phyloP scores from a whole-genome alignment of 1,284 basidiomycete species.

The Cystobasidiaceae sp. region DNA sequence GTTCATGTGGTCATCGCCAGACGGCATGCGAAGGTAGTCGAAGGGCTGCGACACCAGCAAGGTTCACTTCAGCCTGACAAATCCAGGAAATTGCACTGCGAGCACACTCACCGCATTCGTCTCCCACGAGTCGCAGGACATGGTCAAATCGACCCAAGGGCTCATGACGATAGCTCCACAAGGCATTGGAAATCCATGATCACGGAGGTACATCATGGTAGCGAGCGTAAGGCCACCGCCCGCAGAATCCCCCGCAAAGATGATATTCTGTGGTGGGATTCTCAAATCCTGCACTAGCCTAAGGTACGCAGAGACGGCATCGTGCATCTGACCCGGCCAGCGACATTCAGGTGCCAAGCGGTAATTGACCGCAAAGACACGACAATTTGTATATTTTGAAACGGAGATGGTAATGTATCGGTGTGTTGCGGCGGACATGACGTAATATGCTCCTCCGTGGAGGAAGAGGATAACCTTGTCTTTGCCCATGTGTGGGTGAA shows the following conservation, averaged over 20 bases:
- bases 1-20: conserved; percentile 68
- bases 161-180: conserved; percentile 78
- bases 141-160: conserved; percentile 69
- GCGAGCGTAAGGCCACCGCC: conserved; percentile 76
- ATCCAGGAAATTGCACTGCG: too few relatives aligned
- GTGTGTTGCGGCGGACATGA: conserved; percentile 90
- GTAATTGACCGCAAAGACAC: conserved; percentile 97
- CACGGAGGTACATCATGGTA: conserved; percentile 75
- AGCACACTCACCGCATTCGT: conserved; percentile 63
- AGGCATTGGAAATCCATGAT: conserved; percentile 64
- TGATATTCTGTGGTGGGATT: conserved; percentile 83
- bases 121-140: conserved; percentile 95
- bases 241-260: conserved; percentile 60
- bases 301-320: conserved; percentile 80
- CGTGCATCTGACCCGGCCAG: conserved; percentile 91
- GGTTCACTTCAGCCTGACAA: too few relatives aligned
- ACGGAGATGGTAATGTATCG: conserved; percentile 85
- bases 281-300: conserved; percentile 80
- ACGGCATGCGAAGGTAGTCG: conserved; percentile 49
- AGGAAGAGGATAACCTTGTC: conserved; percentile 73
- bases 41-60: conserved; percentile 37
- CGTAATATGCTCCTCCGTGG: conserved; percentile 93
- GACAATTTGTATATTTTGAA: conserved; percentile 80
- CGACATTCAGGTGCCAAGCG: conserved; percentile 88
- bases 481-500: conserved; percentile 9